Conservation (phyloP, 176 grass and related monocot species). For the Triticum timopheevii region DNA sequence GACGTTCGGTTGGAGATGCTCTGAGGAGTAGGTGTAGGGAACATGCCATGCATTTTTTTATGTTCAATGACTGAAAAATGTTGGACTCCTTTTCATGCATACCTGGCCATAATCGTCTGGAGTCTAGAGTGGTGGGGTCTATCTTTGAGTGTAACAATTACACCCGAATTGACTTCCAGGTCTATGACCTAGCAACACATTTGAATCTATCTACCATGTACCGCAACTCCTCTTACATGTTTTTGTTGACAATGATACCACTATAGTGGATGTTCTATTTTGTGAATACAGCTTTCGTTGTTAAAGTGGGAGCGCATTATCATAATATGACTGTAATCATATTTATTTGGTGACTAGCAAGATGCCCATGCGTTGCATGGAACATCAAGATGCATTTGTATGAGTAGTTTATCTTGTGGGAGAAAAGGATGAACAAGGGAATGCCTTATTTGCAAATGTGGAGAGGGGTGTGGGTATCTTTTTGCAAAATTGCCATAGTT, state of each 20-base stretch:
- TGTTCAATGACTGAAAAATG: not conserved
- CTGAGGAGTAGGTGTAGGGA: not conserved
- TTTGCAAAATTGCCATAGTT: too few species aligned
- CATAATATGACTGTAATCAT: not conserved
- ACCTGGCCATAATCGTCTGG: not conserved
- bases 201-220: not conserved
- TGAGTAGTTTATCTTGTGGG: too few species aligned
- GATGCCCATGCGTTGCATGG: too few species aligned
- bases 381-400: too few species aligned
- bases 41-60: not conserved
- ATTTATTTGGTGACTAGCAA: not conserved
- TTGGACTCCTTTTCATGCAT: not conserved
- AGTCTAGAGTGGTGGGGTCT: not conserved
- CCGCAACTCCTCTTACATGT: not conserved
- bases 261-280: not conserved
- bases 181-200: not conserved
- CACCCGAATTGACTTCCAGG: not conserved
- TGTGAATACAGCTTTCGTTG: not conserved
- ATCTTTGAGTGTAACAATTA: not conserved
- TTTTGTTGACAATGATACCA: not conserved
- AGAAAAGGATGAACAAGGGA: too few species aligned
- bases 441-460: too few species aligned
- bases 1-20: not conserved
- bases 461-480: too few species aligned
- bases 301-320: not conserved